Conservation (phyloP, 495 filamentous ascomycete species). For the Trichoderma reesei region DNA sequence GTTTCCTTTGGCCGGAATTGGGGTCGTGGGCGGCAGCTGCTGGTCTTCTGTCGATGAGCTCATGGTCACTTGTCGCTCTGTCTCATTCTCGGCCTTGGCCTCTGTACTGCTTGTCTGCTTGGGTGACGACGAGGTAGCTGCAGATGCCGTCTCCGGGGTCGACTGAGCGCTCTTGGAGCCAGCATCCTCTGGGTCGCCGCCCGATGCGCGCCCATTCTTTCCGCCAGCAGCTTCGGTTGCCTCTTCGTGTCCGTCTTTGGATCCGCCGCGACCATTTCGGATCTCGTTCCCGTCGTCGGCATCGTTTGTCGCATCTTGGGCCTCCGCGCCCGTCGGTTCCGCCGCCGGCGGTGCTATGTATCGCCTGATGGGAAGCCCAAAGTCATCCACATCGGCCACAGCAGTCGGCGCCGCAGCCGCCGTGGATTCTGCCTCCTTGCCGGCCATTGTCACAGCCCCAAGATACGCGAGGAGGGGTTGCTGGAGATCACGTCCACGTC, state of each 20-base stretch:
- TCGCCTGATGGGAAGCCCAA: slow-evolving; percentile 43
- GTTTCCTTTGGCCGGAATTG: background rate
- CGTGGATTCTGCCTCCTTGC: background rate
- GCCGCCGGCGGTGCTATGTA: slow-evolving; percentile 15
- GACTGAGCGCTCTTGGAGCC: background rate
- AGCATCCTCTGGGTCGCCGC: background rate
- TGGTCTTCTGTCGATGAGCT: background rate
- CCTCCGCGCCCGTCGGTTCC: slow-evolving; percentile 11
- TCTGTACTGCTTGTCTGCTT: background rate
- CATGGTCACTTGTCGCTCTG: background rate
- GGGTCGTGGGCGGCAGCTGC: background rate
- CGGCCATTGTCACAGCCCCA: slow-evolving; percentile 1
- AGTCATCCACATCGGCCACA: slow-evolving; percentile 41
- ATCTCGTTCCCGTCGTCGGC: slow-evolving; percentile 2
- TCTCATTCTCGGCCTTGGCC: background rate
- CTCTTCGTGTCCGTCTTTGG: background rate
- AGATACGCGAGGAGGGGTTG: slow-evolving; percentile 1
- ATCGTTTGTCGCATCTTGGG: slow-evolving; percentile 12
- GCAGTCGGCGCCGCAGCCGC: background rate
- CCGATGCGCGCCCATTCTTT: background rate
- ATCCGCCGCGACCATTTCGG: background rate
- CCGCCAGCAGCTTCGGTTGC: slow-evolving; percentile 13
- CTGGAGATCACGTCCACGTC: background rate
- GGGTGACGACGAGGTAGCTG: background rate
- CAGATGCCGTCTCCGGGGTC: background rate